Percentiles rank a stretch among this genome's conserved stretches.
phyloP scores from a whole-genome alignment of 2,329 filamentous ascomycete genomes.

The Peltaster fructicola region DNA sequence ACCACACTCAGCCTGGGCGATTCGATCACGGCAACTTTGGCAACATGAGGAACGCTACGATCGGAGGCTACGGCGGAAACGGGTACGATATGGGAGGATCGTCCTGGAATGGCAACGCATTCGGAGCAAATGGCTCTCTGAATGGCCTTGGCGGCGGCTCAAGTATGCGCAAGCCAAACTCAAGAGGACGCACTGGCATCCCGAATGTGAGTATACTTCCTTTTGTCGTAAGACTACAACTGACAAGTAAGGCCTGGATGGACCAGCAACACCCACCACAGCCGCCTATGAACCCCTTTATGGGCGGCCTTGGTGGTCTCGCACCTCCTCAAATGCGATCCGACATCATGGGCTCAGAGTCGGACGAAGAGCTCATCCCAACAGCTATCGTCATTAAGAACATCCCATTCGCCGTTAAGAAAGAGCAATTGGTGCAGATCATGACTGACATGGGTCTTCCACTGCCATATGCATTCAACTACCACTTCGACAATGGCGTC shows the following conservation, averaged over 20 bases:
- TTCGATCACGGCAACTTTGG: constrained; percentile 36
- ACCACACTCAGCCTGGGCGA: constrained; percentile 35
- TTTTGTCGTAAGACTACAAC: constrained; percentile 5
- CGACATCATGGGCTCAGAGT: constrained; percentile 31
- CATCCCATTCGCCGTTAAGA: constrained; percentile 95
- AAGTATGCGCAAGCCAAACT: constrained; percentile 30
- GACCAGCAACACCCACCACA: constrained; percentile 33
- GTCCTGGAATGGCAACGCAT: constrained; percentile 63
- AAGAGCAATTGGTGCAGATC: constrained; percentile 78
- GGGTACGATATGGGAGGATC: constrained; percentile 55
- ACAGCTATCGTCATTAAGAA: constrained; percentile 99
- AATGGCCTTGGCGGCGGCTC: constrained; percentile 13
- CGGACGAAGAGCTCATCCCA: constrained; percentile 79
- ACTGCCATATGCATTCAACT: constrained; percentile 96
- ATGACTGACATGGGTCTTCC: constrained; percentile 93
- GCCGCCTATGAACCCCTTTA: constrained; percentile 25
- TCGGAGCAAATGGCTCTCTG: constrained; percentile 47
- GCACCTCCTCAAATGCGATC: constrained; percentile 23
- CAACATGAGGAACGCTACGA: constrained; percentile 42
- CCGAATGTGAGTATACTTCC: no score
- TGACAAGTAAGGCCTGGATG: constrained; percentile 39
- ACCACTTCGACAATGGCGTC: constrained; percentile 96
- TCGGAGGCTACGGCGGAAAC: constrained; percentile 42
- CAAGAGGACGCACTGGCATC: constrained; percentile 39
- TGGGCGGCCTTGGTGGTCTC: constrained; percentile 22